These are phyloP conservation scores for Thermoascus crustaceus DNA, from an alignment of 2,329 filamentous ascomycete species.

Conservation along the genomic window DNA sequence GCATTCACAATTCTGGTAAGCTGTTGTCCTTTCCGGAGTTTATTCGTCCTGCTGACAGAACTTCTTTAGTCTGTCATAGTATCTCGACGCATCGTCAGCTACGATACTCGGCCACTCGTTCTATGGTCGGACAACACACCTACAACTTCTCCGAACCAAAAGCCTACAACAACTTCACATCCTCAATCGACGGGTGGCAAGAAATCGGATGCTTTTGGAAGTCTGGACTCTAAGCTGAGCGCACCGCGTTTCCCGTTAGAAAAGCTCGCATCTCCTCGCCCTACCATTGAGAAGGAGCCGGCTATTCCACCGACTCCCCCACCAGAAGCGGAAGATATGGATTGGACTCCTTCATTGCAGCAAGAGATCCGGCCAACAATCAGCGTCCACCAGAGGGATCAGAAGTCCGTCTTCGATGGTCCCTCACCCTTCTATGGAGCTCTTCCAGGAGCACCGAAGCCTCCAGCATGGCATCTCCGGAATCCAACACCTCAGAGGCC, in stretches of 20 bases:
- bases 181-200: constrained; percentile 10
- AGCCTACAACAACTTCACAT: constrained; percentile 11
- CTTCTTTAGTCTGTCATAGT: constrained; percentile 25
- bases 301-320: constrained; percentile 30
- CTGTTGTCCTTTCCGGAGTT: constrained; percentile 3
- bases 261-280: constrained; percentile 26
- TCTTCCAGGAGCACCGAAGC: constrained; percentile 32
- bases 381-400: constrained; percentile 22
- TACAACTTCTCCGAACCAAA: constrained; percentile 18
- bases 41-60: constrained; percentile 1
- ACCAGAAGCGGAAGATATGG: constrained; percentile 39
- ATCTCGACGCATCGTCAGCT: constrained; percentile 31
- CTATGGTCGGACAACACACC: constrained; percentile 33
- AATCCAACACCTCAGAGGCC: constrained; percentile 25
- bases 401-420: constrained; percentile 21
- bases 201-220: constrained; percentile 10
- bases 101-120: constrained; percentile 35
- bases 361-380: constrained; percentile 26
- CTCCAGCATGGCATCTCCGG: constrained; percentile 34
- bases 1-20: constrained; percentile 32
- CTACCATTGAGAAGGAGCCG: constrained; percentile 14
- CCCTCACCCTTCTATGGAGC: constrained; percentile 38
- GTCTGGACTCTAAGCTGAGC: constrained; percentile 9
- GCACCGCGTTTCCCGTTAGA: constrained; percentile 32
- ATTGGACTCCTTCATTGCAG: constrained; percentile 42